phyloP scores from a whole-genome alignment of 2,329 filamentous ascomycete genomes.

The Colletotrichum chrysophilum region DNA sequence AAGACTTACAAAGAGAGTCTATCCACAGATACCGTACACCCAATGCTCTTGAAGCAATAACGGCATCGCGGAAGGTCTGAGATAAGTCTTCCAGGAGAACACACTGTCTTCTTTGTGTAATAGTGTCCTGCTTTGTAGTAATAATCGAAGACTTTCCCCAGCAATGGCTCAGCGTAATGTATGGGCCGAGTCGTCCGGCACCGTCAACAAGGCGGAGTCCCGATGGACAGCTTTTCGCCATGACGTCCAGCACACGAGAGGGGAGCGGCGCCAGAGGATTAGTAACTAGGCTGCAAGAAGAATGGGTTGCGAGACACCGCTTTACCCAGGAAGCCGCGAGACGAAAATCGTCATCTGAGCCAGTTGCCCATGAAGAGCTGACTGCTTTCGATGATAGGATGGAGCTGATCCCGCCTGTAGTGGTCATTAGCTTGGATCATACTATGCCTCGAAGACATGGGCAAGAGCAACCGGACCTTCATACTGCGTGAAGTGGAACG shows the following conservation, averaged over 20 bases:
- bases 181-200: rapidly evolving
- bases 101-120: rapidly evolving
- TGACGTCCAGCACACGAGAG: neutral
- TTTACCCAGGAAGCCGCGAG: neutral
- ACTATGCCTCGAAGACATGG: no score
- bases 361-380: rapidly evolving
- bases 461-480: neutral
- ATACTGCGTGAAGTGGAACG: neutral
- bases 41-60: rapidly evolving
- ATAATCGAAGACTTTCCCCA: neutral
- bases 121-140: rapidly evolving
- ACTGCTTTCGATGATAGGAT: rapidly evolving
- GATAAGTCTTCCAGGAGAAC: neutral
- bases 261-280: neutral
- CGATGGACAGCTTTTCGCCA: rapidly evolving
- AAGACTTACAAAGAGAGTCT: neutral
- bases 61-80: neutral
- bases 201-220: neutral
- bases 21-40: rapidly evolving
- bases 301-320: neutral
- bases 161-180: neutral
- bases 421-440: no score
- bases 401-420: neutral
- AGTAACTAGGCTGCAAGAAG: neutral
- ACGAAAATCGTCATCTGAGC: neutral